These are phyloP conservation scores for Dipteronia dyeriana DNA, from an alignment of 345 rosid species.

Conservation along the genomic window DNA sequence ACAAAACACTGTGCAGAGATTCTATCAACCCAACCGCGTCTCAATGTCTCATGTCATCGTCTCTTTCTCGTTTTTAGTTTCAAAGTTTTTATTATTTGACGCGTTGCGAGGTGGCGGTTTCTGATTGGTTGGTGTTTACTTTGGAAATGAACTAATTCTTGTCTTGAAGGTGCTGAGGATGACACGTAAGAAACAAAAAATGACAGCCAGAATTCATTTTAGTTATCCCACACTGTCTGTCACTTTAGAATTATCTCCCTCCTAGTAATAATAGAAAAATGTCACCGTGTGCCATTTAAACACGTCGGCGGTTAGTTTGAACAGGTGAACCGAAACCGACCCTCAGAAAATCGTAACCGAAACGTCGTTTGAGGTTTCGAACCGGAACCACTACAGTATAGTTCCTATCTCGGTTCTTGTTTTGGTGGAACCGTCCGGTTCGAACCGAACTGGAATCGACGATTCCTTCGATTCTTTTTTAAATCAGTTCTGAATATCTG, in stretches of 20 bases:
- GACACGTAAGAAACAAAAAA: neutral
- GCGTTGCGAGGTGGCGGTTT: neutral
- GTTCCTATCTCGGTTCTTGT: too few relatives aligned
- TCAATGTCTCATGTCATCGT: neutral
- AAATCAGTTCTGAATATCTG: too few relatives aligned
- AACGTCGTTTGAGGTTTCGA: too few relatives aligned
- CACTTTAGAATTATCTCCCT: neutral
- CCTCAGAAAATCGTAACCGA: too few relatives aligned
- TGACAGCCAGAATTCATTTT: neutral
- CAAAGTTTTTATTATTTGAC: neutral
- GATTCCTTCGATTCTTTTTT: too few relatives aligned
- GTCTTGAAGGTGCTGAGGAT: neutral
- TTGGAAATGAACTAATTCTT: neutral
- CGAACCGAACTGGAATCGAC: too few relatives aligned
- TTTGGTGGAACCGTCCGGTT: too few relatives aligned
- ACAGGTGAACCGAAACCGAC: too few relatives aligned
- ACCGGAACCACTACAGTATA: too few relatives aligned
- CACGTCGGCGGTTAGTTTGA: too few relatives aligned
- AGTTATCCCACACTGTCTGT: neutral
- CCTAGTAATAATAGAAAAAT: too few relatives aligned
- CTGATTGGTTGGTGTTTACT: neutral
- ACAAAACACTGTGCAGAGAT: neutral
- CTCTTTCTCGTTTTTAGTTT: neutral
- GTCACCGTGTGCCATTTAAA: too few relatives aligned
- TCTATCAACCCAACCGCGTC: constrained; percentile 7